These are phyloP conservation scores for Pseudocercospora eumusae DNA, from an alignment of 2,329 filamentous ascomycete genomes.

Conservation along the genomic window DNA sequence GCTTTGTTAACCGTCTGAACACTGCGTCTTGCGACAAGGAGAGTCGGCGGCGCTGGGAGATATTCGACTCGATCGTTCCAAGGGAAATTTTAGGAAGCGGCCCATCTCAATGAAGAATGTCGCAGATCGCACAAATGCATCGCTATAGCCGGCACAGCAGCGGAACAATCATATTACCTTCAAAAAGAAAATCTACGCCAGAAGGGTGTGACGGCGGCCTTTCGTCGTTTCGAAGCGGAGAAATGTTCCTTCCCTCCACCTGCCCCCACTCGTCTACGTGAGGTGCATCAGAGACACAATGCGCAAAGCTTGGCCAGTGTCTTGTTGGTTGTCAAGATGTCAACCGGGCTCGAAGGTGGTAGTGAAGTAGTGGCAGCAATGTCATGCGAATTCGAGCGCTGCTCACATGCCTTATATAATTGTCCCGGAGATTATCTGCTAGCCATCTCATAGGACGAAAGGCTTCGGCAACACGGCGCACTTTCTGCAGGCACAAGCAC, in stretches of 20 bases:
- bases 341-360: neutral
- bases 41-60: neutral
- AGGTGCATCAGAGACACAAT: neutral
- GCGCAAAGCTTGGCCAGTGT: neutral
- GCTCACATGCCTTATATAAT: neutral
- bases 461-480: conserved; percentile 9
- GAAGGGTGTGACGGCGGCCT: neutral
- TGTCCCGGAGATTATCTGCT: neutral
- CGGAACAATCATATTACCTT: too few relatives aligned
- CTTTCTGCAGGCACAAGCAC: conserved; percentile 8
- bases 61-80: neutral
- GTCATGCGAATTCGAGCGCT: neutral
- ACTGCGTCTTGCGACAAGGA: neutral
- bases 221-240: neutral
- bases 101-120: neutral
- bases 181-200: too few relatives aligned
- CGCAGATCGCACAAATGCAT: too few relatives aligned
- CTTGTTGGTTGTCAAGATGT: neutral
- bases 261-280: neutral
- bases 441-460: neutral
- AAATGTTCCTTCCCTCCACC: neutral
- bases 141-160: too few relatives aligned
- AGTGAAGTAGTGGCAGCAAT: neutral
- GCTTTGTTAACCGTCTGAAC: neutral
- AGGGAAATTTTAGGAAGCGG: neutral